phyloP scores from a whole-genome alignment of 148 eudicot species.

The Silene uniflora region DNA sequence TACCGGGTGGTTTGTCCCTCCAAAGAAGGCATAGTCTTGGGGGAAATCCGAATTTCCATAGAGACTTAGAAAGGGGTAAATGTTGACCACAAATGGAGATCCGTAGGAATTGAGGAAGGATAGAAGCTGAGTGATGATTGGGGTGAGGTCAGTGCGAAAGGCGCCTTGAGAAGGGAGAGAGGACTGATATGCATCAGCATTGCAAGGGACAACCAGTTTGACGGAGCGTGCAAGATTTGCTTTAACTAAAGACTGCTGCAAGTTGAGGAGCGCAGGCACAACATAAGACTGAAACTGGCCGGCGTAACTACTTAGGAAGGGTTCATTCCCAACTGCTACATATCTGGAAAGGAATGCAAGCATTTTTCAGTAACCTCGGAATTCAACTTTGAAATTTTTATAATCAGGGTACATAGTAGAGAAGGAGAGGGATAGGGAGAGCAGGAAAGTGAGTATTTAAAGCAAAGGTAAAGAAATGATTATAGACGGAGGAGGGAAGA shows the following conservation, averaged over 20 bases:
- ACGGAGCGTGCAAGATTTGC: constrained; percentile 59
- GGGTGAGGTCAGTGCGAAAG: constrained; percentile 66
- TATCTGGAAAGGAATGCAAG: constrained; percentile 7
- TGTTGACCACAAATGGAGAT: constrained; percentile 83
- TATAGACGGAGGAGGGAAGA: background rate
- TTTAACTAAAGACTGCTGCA: constrained; percentile 69
- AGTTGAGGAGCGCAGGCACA: constrained; percentile 60
- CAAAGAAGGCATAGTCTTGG: constrained; percentile 84
- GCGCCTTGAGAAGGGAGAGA: constrained; percentile 77
- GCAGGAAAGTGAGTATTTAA: background rate
- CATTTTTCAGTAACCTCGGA: background rate
- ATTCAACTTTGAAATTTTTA: no score
- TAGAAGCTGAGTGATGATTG: constrained; percentile 64
- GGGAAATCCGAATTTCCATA: constrained; percentile 78
- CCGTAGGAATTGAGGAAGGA: constrained; percentile 66
- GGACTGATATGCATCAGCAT: constrained; percentile 80
- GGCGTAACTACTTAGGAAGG: constrained; percentile 63
- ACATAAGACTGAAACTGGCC: constrained; percentile 68
- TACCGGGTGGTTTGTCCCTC: constrained; percentile 68
- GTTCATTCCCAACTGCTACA: constrained; percentile 63
- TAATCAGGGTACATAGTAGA: no score
- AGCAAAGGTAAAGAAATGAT: background rate
- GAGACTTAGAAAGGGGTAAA: constrained; percentile 85
- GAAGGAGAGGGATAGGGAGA: no score
- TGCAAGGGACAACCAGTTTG: constrained; percentile 85